These are phyloP conservation scores for Podochytrium sp. DNA, from an alignment of 192 early-diverging fungal genomes.

Conservation along the genomic window DNA sequence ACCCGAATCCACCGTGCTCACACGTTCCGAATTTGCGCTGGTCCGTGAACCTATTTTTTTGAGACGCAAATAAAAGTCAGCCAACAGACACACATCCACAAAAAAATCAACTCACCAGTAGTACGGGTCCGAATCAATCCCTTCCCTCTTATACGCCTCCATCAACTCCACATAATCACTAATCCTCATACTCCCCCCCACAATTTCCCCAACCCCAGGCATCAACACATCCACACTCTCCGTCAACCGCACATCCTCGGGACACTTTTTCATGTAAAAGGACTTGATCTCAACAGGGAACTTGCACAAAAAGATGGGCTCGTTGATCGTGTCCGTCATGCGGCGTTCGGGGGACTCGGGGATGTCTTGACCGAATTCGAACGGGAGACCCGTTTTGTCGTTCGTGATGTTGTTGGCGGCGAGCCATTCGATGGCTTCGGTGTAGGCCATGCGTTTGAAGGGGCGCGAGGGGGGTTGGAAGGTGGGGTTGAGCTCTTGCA, in stretches of 20 bases:
- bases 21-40: conserved; percentile 98
- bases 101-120: conserved; percentile 74
- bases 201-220: conserved; percentile 98
- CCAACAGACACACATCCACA: conserved; percentile 41
- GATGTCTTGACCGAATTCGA: conserved; percentile 98
- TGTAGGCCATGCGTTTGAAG: conserved; percentile 95
- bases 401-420: conserved; percentile 73
- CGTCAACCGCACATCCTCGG: conserved; percentile 82
- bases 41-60: conserved; percentile 69
- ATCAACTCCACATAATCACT: conserved; percentile 80
- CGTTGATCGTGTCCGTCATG: conserved; percentile 98
- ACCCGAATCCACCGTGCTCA: conserved; percentile 96
- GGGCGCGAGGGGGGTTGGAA: conserved; percentile 84
- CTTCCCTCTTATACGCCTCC: conserved; percentile 85
- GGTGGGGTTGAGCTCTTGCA: conserved; percentile 89
- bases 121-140: conserved; percentile 92
- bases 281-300: conserved; percentile 99
- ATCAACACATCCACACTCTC: conserved; percentile 98
- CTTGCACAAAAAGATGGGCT: conserved; percentile 91
- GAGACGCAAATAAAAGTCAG: neutral
- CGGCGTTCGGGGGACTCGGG: conserved; percentile 95
- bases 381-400: conserved; percentile 81
- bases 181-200: conserved; percentile 98
- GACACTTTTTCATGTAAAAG: conserved; percentile 98
- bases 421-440: conserved; percentile 94